Conservation (phyloP, 768 basidiomycete genomes). For the Trametes elegans region DNA sequence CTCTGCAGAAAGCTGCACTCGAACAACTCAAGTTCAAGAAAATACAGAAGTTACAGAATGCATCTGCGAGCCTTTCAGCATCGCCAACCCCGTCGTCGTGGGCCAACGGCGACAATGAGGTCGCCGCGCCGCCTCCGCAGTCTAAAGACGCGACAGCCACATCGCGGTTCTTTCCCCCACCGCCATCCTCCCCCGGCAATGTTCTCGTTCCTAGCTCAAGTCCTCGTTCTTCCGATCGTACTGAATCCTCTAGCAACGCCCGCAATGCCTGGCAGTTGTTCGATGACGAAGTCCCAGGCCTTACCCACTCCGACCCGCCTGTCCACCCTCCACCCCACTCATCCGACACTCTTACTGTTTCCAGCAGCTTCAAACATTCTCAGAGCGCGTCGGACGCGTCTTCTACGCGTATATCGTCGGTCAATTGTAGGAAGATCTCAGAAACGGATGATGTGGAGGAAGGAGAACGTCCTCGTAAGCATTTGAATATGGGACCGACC, state of each 20-base stretch:
- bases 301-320: conserved; percentile 39
- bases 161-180: conserved; percentile 57
- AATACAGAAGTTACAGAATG: conserved; percentile 30
- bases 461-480: conserved; percentile 71
- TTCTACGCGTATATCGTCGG: conserved; percentile 44
- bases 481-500: conserved; percentile 53
- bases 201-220: conserved; percentile 80
- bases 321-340: conserved; percentile 28
- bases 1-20: conserved; percentile 40
- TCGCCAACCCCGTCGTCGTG: conserved; percentile 25
- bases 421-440: conserved; percentile 37
- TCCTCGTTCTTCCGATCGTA: conserved; percentile 45
- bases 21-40: conserved; percentile 50
- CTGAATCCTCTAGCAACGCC: conserved; percentile 36
- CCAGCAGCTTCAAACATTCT: conserved; percentile 55
- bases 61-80: conserved; percentile 17
- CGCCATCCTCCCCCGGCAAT: conserved; percentile 48
- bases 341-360: conserved; percentile 55
- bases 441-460: conserved; percentile 42
- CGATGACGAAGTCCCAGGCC: conserved; percentile 45
- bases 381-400: conserved; percentile 48
- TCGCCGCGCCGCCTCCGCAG: conserved; percentile 51
- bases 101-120: conserved; percentile 17
- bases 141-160: conserved; percentile 73
- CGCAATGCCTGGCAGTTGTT: conserved; percentile 34